Base-by-base conservation (phyloP, 345 rosid species). In the Linum usitatissimum region DNA sequence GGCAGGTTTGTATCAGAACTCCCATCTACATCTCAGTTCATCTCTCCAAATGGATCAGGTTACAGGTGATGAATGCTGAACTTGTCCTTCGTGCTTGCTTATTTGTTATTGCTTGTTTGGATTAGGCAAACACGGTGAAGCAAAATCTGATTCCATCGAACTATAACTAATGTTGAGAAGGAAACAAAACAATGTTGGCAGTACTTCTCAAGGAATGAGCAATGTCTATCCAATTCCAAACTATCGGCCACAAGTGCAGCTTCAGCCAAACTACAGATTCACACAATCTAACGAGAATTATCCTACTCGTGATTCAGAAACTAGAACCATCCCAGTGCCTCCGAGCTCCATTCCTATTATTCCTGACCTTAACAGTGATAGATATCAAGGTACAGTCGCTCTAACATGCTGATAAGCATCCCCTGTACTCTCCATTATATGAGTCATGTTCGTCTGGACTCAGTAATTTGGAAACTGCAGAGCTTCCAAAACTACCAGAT, bases 281-380 rank as follows among this genome's bases (percentile, higher is more conserved):
- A 53, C 53, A 18, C 58, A 36, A 14, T 18, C 18, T 19, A n/a
- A 40, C 19, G 48, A 30, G 55, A 14, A 36, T 18, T 4, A 21
- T 12, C 20, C 5, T 18, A 57, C 40, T 57, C 30, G 59, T 59
- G 31, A 18, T 55, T 53, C 59, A 23, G 60, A 58, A 59, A 17
- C 56, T 8, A 7, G 54, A 4, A n/a, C 7, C 23, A 18, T 45
- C 28, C 6, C 69, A 21, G 38, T 55, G 54, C 69, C 74, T 48
- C 18, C 54, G 28, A 55, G 58, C 65, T 65, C 55, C 51, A 40
- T 62, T 17, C 55, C 62, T 19, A 60, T 54, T 2, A 56, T 65
- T 1, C 21, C 55, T 40, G 63, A 60, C 56, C 28, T 61, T 30
- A 59, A 60, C 73, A 65, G 8, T 53, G 55, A 6, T 12, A 9